phyloP scores from a whole-genome alignment of 2,329 filamentous ascomycete genomes.

The Colletotrichum lentis region DNA sequence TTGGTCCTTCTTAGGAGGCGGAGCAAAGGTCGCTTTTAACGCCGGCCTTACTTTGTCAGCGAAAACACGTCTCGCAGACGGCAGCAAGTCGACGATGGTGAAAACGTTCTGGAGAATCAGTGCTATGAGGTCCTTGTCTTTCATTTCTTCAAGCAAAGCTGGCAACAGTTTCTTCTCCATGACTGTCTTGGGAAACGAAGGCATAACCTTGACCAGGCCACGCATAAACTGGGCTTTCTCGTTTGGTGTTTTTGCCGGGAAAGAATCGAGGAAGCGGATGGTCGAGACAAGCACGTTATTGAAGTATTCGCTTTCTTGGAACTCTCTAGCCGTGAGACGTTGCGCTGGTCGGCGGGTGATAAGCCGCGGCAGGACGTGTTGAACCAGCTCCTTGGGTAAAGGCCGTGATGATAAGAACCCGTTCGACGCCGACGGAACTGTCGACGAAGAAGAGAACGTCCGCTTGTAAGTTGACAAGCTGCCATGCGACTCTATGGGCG shows the following conservation, averaged over 20 bases:
- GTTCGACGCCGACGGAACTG: constrained; percentile 80
- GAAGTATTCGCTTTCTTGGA: constrained; percentile 95
- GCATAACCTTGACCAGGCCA: constrained; percentile 84
- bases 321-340: constrained; percentile 85
- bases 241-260: constrained; percentile 88
- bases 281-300: constrained; percentile 97
- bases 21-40: constrained; percentile 82
- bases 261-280: constrained; percentile 89
- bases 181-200: constrained; percentile 91
- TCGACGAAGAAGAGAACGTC: constrained; percentile 79
- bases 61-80: constrained; percentile 80
- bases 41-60: constrained; percentile 85
- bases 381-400: constrained; percentile 79
- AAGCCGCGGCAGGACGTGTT: constrained; percentile 80
- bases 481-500: constrained; percentile 82
- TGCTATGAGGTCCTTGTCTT: constrained; percentile 86
- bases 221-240: constrained; percentile 94
- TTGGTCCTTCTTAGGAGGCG: constrained; percentile 63
- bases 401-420: constrained; percentile 83
- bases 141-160: constrained; percentile 88
- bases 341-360: constrained; percentile 89
- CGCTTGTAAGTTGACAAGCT: constrained; percentile 87
- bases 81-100: constrained; percentile 82
- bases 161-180: constrained; percentile 94
- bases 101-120: constrained; percentile 91